Evolutionary conservation across 148 eudicot species (phyloP), one percentile per base, ranked within the genome.

Genomic region (Arbutus unedo): DNA sequence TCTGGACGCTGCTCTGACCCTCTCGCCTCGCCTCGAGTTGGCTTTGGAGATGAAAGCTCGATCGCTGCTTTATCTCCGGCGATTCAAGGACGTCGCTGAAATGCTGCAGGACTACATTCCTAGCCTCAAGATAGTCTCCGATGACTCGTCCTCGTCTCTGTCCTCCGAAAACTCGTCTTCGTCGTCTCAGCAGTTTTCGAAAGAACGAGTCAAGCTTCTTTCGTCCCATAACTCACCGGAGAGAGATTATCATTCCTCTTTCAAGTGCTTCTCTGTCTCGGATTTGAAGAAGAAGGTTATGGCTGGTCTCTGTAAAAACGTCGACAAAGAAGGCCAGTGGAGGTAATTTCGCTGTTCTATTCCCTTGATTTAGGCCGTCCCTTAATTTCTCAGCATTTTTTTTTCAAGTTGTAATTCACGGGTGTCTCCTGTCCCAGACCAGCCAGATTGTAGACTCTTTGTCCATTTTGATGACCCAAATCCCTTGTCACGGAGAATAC

Each of bases 31-130:
- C 2, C 82, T 78, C 41, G 99, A 94, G 89, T 81, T 84, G 89
- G 80, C 82, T 94, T 87, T 96, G 0, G 97, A 96, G 86, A 88
- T 94, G 73, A 96, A 89, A 57, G 97, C 98, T 4, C 89, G 97
- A 8, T 89, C 90, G 15, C 86, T 96, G 23, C 91, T 96, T 8
- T 87, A 84, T 72, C 88, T 94, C 44, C 84, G 93, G n/a, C 87
- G 98, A 53, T 94, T 87, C 87, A 96, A 91, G 70, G 97, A 96
- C 4, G 94, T 94, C 2, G 98, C 97, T 13, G 90, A 93, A 81
- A 90, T 96, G 98, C 77, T 96, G 0, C 98, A 93, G 76, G 98
- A 96, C 60, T 93, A 92, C 77, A 96, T 96, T 47, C 99, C 99
- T 8, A 96, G 99, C 85, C 83, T 93, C 53, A 94, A 89, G 78